These are phyloP conservation scores for Parastagonospora nodorum DNA, from an alignment of 2,329 filamentous ascomycete genomes.

Conservation along the genomic window DNA sequence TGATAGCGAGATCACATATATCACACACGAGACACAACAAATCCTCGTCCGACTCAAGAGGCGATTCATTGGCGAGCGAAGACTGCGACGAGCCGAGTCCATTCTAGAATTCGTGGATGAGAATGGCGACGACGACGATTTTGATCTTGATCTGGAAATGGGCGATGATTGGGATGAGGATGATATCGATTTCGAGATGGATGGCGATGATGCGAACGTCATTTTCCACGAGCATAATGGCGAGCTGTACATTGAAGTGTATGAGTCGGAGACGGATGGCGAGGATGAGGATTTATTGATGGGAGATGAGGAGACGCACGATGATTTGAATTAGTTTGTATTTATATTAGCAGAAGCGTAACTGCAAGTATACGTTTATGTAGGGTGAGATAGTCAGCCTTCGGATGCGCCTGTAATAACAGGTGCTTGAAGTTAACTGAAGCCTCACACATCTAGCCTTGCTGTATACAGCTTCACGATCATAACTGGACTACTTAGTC, in stretches of 20 bases:
- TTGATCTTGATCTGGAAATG: background rate
- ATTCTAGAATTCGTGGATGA: background rate
- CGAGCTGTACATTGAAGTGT: constrained; percentile 10
- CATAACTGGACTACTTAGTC: too few species aligned
- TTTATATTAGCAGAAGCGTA: background rate
- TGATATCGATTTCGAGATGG: background rate
- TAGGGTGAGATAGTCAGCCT: too few species aligned
- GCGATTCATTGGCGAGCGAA: constrained; percentile 8
- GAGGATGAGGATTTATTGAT: background rate
- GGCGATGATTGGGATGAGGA: constrained; percentile 58
- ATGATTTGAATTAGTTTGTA: background rate
- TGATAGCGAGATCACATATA: constrained; percentile 14
- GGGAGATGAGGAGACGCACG: background rate
- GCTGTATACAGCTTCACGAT: too few species aligned
- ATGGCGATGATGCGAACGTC: constrained; percentile 7
- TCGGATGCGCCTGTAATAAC: too few species aligned
- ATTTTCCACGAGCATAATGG: constrained; percentile 13
- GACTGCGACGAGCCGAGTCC: background rate
- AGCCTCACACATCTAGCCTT: too few species aligned
- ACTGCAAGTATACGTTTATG: too few species aligned
- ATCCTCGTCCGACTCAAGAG: constrained; percentile 12
- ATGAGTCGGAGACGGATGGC: constrained; percentile 3
- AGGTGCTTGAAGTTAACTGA: too few species aligned
- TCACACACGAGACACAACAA: constrained; percentile 15
- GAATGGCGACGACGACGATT: constrained; percentile 5